These are phyloP conservation scores for Chlorophyllum brunneum DNA, from an alignment of 768 basidiomycete genomes.

Conservation along the genomic window DNA sequence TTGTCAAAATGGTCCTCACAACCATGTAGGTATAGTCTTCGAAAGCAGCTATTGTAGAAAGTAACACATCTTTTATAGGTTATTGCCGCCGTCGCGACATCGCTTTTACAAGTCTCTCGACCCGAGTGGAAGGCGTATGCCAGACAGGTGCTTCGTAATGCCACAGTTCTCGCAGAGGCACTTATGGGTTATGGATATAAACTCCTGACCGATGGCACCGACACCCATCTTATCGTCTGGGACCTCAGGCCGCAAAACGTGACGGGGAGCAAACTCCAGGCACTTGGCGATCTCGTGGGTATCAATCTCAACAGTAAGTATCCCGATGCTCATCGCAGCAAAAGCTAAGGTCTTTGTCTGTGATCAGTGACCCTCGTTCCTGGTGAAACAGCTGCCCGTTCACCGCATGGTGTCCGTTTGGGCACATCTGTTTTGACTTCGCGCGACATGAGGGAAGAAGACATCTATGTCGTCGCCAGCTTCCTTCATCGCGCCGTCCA, in stretches of 20 bases:
- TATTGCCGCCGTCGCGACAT: conserved; percentile 91
- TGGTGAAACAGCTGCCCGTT: conserved; percentile 92
- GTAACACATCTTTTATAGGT: conserved; percentile 45
- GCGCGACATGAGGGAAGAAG: conserved; percentile 87
- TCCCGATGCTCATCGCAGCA: not conserved
- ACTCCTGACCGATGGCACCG: conserved; percentile 94
- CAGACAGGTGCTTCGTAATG: conserved; percentile 90
- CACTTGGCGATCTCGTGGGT: conserved; percentile 93
- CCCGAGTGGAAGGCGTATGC: conserved; percentile 94
- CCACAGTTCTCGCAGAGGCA: conserved; percentile 66
- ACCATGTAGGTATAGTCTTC: conserved; percentile 62
- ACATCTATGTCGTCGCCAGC: conserved; percentile 81
- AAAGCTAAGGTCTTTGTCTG: not conserved
- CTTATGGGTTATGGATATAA: conserved; percentile 84
- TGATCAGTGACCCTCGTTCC: conserved; percentile 88
- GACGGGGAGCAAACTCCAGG: conserved; percentile 97
- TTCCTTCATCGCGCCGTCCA: conserved; percentile 96
- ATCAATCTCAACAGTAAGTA: conserved; percentile 91
- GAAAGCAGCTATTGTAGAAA: not conserved
- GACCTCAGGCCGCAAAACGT: conserved; percentile 91
- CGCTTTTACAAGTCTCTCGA: conserved; percentile 86
- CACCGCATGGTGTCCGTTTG: conserved; percentile 94
- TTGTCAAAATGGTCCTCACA: conserved; percentile 99
- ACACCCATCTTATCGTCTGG: conserved; percentile 98
- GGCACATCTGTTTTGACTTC: conserved; percentile 94